These are phyloP conservation scores for Pichia rugopelliculosa DNA, from an alignment of 805 yeast species.

Conservation along the genomic window DNA sequence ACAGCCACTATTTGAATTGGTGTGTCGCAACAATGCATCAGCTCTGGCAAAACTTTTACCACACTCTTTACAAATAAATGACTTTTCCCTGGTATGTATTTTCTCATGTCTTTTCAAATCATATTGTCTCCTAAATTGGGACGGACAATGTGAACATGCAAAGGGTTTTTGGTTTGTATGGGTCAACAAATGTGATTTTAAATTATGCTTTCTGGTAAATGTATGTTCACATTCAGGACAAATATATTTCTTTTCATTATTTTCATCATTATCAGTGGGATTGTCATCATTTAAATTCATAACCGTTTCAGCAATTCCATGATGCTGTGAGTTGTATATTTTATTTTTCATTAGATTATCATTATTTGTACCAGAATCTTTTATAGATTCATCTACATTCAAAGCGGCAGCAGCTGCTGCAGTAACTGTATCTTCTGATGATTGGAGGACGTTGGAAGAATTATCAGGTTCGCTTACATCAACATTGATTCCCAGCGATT, in stretches of 20 bases:
- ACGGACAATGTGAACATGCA: constrained; percentile 51
- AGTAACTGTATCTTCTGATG: neutral
- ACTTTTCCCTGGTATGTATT: constrained; percentile 70
- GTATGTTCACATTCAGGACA: constrained; percentile 58
- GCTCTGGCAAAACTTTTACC: constrained; percentile 61
- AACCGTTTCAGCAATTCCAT: neutral
- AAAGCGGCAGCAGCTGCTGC: constrained; percentile 8
- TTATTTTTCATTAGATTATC: neutral
- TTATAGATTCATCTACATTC: constrained; percentile 3
- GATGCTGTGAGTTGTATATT: neutral
- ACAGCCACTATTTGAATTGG: constrained; percentile 33
- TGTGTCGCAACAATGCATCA: constrained; percentile 69
- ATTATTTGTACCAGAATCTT: neutral
- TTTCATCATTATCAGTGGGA: neutral
- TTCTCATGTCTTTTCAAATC: constrained; percentile 72
- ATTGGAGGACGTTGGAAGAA: neutral
- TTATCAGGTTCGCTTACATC: neutral
- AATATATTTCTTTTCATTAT: constrained; percentile 30
- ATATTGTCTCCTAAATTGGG: constrained; percentile 62
- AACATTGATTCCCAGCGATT: neutral
- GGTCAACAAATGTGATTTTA: constrained; percentile 63
- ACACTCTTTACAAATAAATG: constrained; percentile 55
- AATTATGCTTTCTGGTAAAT: constrained; percentile 66
- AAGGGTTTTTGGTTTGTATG: constrained; percentile 62
- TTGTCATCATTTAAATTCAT: neutral